Base-by-base conservation (phyloP, 371 early-diverging fungal species). In the Coelomomyces lativittatus region DNA sequence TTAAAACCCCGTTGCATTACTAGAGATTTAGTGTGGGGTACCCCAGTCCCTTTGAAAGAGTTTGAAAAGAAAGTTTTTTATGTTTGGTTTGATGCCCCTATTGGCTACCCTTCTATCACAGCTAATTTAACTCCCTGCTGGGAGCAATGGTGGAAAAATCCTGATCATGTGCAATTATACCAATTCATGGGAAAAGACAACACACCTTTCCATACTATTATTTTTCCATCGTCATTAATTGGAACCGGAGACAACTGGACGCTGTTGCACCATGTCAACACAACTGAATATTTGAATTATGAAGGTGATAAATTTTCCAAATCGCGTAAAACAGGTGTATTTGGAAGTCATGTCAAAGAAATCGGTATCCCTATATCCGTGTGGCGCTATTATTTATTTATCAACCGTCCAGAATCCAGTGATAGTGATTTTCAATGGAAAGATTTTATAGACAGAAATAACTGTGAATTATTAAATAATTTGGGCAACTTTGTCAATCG, bases 181-280 rank as follows among this genome's bases (percentile, higher is more conserved):
- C 91, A 96, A 69, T 99, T 99, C 63, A 99, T 99, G 99, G 99
- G 99, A 59, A 99, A 99, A 69, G 99, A 99, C 66, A 99, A 99
- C 53, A 97, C 98, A 12, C 90, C 96, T 31, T 99, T 99, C 86
- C 99, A 99, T 63, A 86, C 97, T 6, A 89, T 99, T 44, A 80
- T 99, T 39, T 98, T 99, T 83, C 99, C 99, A 26, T 82, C 80
- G 49, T 65, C 83, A 28, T 67, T 96, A 55, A 61, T 91, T 17
- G 97, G 87, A 52, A 85, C 92, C 9, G 73, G 77, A 29, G 88
- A 95, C 30, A 50, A 76, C 7, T 96, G 88, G 82, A 95, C 93
- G 15, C 46, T 91, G 47, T 70, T 95, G 44, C 81, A 93, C 63
- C 85, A 86, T 58, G 72, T 99, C 44, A 86, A 81, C 56, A 88